phyloP scores from a whole-genome alignment of 1,284 basidiomycete genomes.

The Hemileccinum hortonii region DNA sequence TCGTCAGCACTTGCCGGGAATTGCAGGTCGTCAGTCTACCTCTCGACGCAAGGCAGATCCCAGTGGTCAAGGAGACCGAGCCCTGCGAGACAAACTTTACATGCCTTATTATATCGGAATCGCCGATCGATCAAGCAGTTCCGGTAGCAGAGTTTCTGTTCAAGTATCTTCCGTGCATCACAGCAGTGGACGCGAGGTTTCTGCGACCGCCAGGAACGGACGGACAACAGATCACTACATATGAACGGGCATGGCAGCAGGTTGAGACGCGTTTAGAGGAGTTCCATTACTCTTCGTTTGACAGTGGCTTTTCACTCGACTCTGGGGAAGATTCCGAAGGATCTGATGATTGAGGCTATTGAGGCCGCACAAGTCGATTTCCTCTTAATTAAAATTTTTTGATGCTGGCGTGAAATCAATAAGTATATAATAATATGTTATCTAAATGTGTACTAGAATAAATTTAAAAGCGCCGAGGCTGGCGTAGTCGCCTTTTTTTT shows the following conservation, averaged over 20 bases:
- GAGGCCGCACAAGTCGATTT: too few species aligned
- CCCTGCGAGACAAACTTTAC: constrained; percentile 4
- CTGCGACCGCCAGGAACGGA: constrained; percentile 1
- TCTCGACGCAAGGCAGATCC: constrained; percentile 17
- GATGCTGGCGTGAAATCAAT: too few species aligned
- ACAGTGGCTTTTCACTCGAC: not conserved
- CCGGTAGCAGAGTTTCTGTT: constrained; percentile 18
- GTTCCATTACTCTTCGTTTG: not conserved
- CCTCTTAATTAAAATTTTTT: not conserved
- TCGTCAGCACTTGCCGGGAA: constrained; percentile 6
- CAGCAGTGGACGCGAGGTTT: constrained; percentile 4
- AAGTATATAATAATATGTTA: too few species aligned
- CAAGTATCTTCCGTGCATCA: constrained; percentile 9
- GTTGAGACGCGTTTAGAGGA: not conserved
- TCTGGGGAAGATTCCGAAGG: not conserved
- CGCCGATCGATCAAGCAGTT: constrained; percentile 10
- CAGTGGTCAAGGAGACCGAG: not conserved
- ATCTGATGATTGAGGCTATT: not conserved
- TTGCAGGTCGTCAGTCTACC: constrained; percentile 7
- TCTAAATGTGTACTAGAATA: too few species aligned
- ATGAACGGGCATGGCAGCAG: constrained; percentile 5
- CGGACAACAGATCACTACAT: not conserved
- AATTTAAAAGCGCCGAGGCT: too few species aligned
- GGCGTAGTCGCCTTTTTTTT: too few species aligned
- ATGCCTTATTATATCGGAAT: constrained; percentile 10